These are phyloP conservation scores for Aphanomyces stellatus DNA, from an alignment of 352 stramenopile species.

Conservation along the genomic window DNA sequence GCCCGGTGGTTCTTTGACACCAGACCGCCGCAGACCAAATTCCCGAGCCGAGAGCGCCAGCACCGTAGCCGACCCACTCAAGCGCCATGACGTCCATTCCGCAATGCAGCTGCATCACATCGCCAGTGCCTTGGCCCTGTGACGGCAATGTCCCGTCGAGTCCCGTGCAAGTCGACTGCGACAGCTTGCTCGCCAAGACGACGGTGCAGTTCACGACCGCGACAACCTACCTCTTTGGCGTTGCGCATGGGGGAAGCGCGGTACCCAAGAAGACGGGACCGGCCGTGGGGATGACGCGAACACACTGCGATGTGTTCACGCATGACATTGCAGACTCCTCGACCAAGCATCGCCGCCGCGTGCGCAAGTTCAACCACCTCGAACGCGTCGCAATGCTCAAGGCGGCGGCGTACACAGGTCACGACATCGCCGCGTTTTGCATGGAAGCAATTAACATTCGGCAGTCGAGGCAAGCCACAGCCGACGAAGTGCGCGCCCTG, in stretches of 20 bases:
- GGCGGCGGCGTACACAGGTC: background rate
- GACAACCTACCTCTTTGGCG: conserved; percentile 8
- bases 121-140: too few relatives aligned
- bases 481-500: background rate
- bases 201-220: background rate
- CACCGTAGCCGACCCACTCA: too few relatives aligned
- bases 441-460: background rate
- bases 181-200: too few relatives aligned
- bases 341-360: background rate
- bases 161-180: too few relatives aligned
- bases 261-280: conserved; percentile 9
- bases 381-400: conserved; percentile 3
- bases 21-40: too few relatives aligned
- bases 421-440: conserved; percentile 2
- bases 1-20: too few relatives aligned
- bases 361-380: conserved; percentile 11
- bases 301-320: background rate
- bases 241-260: background rate
- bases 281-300: background rate
- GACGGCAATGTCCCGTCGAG: too few relatives aligned
- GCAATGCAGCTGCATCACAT: too few relatives aligned
- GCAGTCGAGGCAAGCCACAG: background rate
- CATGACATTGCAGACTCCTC: background rate
- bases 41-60: too few relatives aligned
- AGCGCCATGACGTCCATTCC: too few relatives aligned